phyloP scores from a whole-genome alignment of 2,329 filamentous ascomycete species.

The Thermoascus crustaceus region DNA sequence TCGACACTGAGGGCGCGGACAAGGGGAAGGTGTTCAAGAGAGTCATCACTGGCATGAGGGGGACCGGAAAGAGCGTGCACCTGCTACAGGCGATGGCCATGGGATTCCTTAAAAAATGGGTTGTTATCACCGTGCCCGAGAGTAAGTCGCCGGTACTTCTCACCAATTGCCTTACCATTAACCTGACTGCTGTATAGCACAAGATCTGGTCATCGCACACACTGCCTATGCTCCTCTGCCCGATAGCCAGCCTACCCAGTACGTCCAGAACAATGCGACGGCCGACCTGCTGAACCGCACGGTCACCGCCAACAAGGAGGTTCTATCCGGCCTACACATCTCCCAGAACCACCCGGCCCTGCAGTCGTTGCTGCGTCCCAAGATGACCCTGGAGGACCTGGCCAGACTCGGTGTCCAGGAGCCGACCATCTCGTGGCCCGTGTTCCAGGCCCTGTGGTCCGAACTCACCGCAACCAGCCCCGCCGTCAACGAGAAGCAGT shows the following conservation, averaged over 20 bases:
- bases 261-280: conserved; percentile 71
- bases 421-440: conserved; percentile 67
- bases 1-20: conserved; percentile 36
- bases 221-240: conserved; percentile 71
- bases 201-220: conserved; percentile 70
- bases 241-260: conserved; percentile 47
- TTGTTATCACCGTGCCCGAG: conserved; percentile 84
- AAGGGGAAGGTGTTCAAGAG: conserved; percentile 41
- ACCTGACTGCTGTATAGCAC: conserved; percentile 44
- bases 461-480: conserved; percentile 57
- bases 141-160: conserved; percentile 45
- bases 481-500: conserved; percentile 38
- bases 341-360: conserved; percentile 51
- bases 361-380: conserved; percentile 49
- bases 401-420: conserved; percentile 63
- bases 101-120: conserved; percentile 74
- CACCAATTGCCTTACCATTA: not conserved
- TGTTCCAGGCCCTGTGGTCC: conserved; percentile 72
- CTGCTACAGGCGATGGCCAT: conserved; percentile 76
- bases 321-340: conserved; percentile 50
- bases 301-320: conserved; percentile 58
- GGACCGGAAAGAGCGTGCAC: conserved; percentile 79
- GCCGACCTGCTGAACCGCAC: conserved; percentile 67
- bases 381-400: conserved; percentile 58
- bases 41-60: conserved; percentile 64